Percentiles rank a stretch among this genome's conserved stretches.
These are phyloP conservation scores for Mycocentrospora acerina DNA, from an alignment of 2,329 filamentous ascomycete species.

Conservation along the genomic window DNA sequence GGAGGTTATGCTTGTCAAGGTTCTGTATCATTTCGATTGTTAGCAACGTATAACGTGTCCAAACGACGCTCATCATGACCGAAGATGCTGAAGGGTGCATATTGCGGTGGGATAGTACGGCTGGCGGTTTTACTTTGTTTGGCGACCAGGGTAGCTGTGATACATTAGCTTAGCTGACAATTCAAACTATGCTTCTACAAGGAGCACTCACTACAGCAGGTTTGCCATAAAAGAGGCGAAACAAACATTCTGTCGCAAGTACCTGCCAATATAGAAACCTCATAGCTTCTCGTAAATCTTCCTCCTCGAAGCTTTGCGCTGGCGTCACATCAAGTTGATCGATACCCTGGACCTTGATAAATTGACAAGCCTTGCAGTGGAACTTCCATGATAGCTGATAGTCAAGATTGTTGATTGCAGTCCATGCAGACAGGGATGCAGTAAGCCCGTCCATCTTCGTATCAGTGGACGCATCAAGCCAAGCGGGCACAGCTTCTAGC, in stretches of 20 bases:
- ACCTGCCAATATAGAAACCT: conserved; percentile 29
- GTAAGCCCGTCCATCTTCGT: conserved; percentile 22
- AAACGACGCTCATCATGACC: conserved; percentile 19
- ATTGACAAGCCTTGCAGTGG: conserved; percentile 30
- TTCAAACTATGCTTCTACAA: neutral
- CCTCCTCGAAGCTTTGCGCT: conserved; percentile 23
- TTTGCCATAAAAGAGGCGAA: conserved; percentile 31
- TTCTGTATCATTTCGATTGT: conserved; percentile 20
- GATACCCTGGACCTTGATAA: conserved; percentile 18
- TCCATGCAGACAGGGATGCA: conserved; percentile 26
- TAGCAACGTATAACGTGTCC: conserved; percentile 22
- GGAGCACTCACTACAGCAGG: conserved; percentile 16
- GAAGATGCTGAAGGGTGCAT: conserved; percentile 19
- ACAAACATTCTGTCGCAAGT: conserved; percentile 25
- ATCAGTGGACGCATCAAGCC: conserved; percentile 19
- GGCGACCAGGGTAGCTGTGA: conserved; percentile 18
- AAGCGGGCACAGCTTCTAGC: conserved; percentile 28
- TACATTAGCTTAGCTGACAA: neutral
- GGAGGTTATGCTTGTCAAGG: conserved; percentile 12
- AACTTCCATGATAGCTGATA: conserved; percentile 34
- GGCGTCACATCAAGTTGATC: conserved; percentile 23
- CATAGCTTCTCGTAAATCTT: conserved; percentile 13
- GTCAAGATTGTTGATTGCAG: conserved; percentile 27
- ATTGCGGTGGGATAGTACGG: conserved; percentile 15
- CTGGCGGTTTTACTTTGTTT: conserved; percentile 21